A percentile compares a stretch with the other conserved stretches of the same genome.
Conservation (phyloP, 1,139 yeast genomes). For the Debaryomyces nepalensis region DNA sequence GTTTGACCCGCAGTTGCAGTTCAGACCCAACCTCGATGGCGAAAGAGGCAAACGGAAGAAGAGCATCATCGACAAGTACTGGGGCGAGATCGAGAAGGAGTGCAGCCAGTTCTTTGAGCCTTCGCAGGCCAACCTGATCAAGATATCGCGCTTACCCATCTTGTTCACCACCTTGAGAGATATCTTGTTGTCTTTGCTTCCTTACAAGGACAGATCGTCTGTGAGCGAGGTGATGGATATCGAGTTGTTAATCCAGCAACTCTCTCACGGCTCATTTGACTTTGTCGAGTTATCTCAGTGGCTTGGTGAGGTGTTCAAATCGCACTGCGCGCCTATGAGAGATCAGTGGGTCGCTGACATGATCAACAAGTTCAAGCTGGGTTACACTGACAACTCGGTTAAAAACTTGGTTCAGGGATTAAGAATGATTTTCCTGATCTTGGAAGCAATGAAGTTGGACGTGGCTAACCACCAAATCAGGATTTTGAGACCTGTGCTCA, state of each 20-base stretch:
- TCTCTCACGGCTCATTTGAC: slow-evolving; percentile 69
- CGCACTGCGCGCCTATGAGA: slow-evolving; percentile 95
- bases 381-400: slow-evolving; percentile 58
- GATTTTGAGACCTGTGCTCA: slow-evolving; percentile 78
- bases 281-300: slow-evolving; percentile 71
- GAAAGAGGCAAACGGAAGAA: slow-evolving; percentile 85
- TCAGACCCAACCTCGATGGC: slow-evolving; percentile 90
- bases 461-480: slow-evolving; percentile 95
- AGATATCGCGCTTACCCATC: slow-evolving; percentile 61
- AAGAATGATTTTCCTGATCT: slow-evolving; percentile 76
- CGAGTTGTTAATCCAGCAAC: slow-evolving; percentile 76
- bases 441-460: slow-evolving; percentile 96
- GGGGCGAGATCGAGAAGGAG: slow-evolving; percentile 77
- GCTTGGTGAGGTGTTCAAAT: slow-evolving; percentile 72
- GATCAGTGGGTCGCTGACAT: slow-evolving; percentile 88
- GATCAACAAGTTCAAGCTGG: slow-evolving; percentile 68
- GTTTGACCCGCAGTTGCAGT: slow-evolving; percentile 91
- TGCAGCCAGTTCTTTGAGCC: slow-evolving; percentile 45
- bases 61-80: slow-evolving; percentile 75
- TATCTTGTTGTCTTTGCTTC: slow-evolving; percentile 73
- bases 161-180: slow-evolving; percentile 79
- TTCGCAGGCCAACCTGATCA: slow-evolving; percentile 23
- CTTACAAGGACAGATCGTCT: slow-evolving; percentile 72
- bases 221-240: slow-evolving; percentile 80
- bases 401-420: slow-evolving; percentile 73